Evolutionary conservation across 2,329 filamentous ascomycete genomes (phyloP).

Genomic region (Scedosporium minutisporum): DNA sequence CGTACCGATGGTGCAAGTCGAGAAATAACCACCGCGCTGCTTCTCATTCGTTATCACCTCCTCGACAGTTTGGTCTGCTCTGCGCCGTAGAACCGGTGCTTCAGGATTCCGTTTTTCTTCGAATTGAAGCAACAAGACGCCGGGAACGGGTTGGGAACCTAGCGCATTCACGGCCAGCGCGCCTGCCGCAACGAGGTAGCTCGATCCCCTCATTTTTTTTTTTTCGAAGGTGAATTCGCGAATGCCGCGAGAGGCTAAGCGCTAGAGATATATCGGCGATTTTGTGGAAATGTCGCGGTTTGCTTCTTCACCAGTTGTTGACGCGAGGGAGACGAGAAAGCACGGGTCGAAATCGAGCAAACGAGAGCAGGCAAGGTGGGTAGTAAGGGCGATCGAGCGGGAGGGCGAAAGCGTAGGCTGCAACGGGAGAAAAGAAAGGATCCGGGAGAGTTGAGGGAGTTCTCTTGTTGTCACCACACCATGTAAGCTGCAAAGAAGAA

Average conservation of each 20-base stretch:
- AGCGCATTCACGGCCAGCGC: not conserved
- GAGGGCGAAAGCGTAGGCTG: not conserved
- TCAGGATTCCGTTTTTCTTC: not conserved
- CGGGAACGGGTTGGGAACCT: not conserved
- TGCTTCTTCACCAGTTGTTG: not conserved
- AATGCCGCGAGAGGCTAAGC: too few relatives aligned
- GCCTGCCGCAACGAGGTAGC: not conserved
- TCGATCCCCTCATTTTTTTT: not conserved
- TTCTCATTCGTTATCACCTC: slow-evolving; percentile 5
- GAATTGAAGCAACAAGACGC: slow-evolving; percentile 2
- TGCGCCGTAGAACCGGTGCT: not conserved
- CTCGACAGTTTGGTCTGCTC: not conserved
- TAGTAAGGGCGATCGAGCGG: not conserved
- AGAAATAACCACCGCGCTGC: slow-evolving; percentile 35
- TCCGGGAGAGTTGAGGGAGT: not conserved
- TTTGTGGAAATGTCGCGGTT: not conserved
- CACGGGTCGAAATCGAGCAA: not conserved
- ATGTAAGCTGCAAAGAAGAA: not conserved
- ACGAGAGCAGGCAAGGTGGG: not conserved
- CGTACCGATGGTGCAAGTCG: slow-evolving; percentile 45
- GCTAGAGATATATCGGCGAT: too few relatives aligned
- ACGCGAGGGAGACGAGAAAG: not conserved
- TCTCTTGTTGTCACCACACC: not conserved
- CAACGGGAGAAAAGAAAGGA: not conserved
- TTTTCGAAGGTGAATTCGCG: not conserved